Evolutionary conservation across 495 filamentous ascomycete species (phyloP), one percentile per base, ranked within the genome.

Genomic region (Tuber aestivum): DNA sequence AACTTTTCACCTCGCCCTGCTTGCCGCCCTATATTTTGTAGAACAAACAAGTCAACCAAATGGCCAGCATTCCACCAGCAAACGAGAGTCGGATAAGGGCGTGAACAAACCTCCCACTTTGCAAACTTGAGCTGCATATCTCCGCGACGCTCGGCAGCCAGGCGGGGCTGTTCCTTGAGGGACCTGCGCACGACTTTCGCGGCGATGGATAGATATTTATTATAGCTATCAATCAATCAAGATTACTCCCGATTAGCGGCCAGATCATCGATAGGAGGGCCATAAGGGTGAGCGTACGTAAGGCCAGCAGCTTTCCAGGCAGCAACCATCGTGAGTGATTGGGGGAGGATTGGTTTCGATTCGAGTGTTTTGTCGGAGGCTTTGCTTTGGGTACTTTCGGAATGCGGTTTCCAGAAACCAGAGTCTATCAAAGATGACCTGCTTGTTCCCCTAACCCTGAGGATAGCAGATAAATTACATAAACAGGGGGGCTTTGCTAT

Each of bases 301-400:
- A 98, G 87, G 87, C 96, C 95, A 84, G 95, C 91, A 83, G 94
- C 89, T 92, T 97, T 98, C 96, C 96, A 99, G 84, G 94, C 93
- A 86, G 94, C 95, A 85, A 93, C 89, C 95, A 99, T 99, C 88
- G 90, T 94, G 91, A 90, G 72, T 72, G 56, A 45, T 41, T 74
- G 41, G 42, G 44, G 38, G 12, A 38, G 56, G 61, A 73, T 79
- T 70, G 78, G 73, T 21, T 79, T 79, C 41, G 77, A 35, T 79
- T 77, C 70, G 73, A 73, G 72, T 75, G 72, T 61, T 72, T 75
- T 71, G 77, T 76, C 41, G 56, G 73, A 44, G 74, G 70, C 56
- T 79, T 72, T 71, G 61, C 50, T 79, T 76, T 79, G 38, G 70
- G 73, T 72, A 70, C 48, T 50, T 27, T 72, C 56, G 27, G 27